A percentile compares a stretch with the other conserved stretches of the same genome.
These are phyloP conservation scores for Metschnikowia dekortorum DNA, from an alignment of 805 yeast genomes.

Conservation along the genomic window DNA sequence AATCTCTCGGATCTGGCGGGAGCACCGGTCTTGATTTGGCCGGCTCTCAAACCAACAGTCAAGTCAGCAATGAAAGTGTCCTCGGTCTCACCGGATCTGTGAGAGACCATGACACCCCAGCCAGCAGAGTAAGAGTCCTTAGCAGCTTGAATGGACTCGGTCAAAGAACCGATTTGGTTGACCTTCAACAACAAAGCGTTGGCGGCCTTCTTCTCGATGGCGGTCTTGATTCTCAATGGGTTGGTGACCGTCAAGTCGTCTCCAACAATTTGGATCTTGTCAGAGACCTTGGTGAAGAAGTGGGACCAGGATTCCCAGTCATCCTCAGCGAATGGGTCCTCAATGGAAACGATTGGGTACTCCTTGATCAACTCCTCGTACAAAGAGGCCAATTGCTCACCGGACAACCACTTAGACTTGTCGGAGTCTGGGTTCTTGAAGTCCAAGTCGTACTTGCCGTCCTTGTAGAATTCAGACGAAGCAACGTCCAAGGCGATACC, in stretches of 20 bases:
- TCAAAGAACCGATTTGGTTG: conserved; percentile 95
- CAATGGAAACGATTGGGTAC: conserved; percentile 97
- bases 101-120: conserved; percentile 99
- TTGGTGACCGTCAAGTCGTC: conserved; percentile 99
- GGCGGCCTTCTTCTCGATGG: conserved; percentile 95
- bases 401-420: conserved; percentile 84
- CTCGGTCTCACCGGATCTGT: conserved; percentile 99
- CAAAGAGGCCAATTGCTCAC: conserved; percentile 79
- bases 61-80: conserved; percentile 98
- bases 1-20: conserved; percentile 99
- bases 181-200: conserved; percentile 94
- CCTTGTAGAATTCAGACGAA: conserved; percentile 95
- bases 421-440: conserved; percentile 97
- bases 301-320: conserved; percentile 98
- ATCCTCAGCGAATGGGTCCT: conserved; percentile 99
- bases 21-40: conserved; percentile 99
- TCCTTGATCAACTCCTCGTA: conserved; percentile 75
- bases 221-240: conserved; percentile 90
- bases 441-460: conserved; percentile 96
- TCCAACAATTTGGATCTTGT: conserved; percentile 85
- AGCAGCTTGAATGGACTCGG: conserved; percentile 97
- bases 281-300: conserved; percentile 66
- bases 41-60: conserved; percentile 95
- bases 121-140: conserved; percentile 90
- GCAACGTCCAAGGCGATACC: conserved; percentile 95